Conservation (phyloP, 176 grass and related monocot genomes). For the Ensete ventricosum region DNA sequence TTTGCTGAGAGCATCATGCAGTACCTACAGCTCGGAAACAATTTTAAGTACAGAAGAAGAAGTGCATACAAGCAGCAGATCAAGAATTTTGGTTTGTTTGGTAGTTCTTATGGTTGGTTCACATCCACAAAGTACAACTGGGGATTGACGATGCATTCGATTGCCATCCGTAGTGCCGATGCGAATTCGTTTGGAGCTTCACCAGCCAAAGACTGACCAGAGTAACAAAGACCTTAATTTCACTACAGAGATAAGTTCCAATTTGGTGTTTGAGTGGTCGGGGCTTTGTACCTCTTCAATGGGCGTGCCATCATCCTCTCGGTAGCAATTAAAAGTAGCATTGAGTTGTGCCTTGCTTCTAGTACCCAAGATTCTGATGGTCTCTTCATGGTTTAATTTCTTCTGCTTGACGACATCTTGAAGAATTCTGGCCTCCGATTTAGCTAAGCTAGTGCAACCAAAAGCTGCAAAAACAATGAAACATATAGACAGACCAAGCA, state of each 20-base stretch:
- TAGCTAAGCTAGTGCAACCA: slow-evolving; percentile 42
- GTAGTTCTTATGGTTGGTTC: neutral
- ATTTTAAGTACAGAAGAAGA: neutral
- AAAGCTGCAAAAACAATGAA: slow-evolving; percentile 32
- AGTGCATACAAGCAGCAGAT: neutral
- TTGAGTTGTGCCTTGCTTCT: slow-evolving; percentile 70
- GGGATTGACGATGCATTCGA: slow-evolving; percentile 37
- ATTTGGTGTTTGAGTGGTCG: neutral
- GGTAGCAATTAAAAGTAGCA: slow-evolving; percentile 59
- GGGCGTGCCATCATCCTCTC: slow-evolving; percentile 30
- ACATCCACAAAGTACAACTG: slow-evolving; percentile 64
- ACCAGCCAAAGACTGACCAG: slow-evolving; percentile 37
- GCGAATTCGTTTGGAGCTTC: slow-evolving; percentile 33
- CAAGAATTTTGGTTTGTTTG: neutral
- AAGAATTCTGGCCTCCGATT: slow-evolving; percentile 49
- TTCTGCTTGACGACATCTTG: slow-evolving; percentile 29
- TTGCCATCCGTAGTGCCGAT: slow-evolving; percentile 27
- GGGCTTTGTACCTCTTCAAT: slow-evolving; percentile 47
- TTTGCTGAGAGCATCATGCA: slow-evolving; percentile 33
- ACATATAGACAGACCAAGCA: neutral
- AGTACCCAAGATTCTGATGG: slow-evolving; percentile 64
- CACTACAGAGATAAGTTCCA: neutral
- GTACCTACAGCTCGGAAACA: slow-evolving; percentile 24
- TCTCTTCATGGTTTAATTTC: slow-evolving; percentile 31
- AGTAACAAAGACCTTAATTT: neutral